Base-by-base conservation (phyloP, 208 protist species). In the Leishmania major region DNA sequence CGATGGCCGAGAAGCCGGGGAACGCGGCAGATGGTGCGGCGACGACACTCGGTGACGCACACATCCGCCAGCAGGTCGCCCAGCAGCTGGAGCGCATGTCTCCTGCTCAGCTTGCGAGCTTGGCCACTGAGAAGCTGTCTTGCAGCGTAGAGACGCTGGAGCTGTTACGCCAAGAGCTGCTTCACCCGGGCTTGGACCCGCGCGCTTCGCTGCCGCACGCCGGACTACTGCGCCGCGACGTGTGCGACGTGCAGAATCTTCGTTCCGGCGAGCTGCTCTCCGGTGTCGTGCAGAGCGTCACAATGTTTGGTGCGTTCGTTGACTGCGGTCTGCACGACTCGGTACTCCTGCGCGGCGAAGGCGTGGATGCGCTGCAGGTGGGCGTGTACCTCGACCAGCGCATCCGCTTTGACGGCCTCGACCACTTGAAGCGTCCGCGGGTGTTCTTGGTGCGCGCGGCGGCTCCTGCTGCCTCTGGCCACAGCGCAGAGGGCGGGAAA, bases 291-390 rank as follows among this genome's bases (percentile, higher is more conserved):
- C 82, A 88, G 70, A 93, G 85, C 80, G 91, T 97, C 15, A 96
- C 92, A 17, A 91, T 93, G 62, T 97, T 97, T 80, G 94, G 94
- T 25, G 93, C 87, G 1, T 97, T 97, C 85, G 92, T 97, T 10
- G 93, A 97, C 86, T 93, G 88, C 70, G 94, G 94, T 31, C 78
- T 97, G 80, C 93, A 95, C 85, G 87, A 96, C 59, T 77, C 86
- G 10, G 88, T 95, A 22, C 87, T 97, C 31, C 85, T 97, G 80
- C 91, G 88, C 60, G 89, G 83, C 10, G 72, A 81, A 13, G 84
- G 80, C 31, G 84, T 93, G 78, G 89, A 95, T 78, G 78, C 78
- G 43, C 82, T 93, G 80, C 90, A 91, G 73, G 82, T 90, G 47
- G 94, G 94, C 69, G 80, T 80, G 71, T 77, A 90, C 69, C 77